phyloP scores from a whole-genome alignment of 345 rosid species.

The Balakata baccata region DNA sequence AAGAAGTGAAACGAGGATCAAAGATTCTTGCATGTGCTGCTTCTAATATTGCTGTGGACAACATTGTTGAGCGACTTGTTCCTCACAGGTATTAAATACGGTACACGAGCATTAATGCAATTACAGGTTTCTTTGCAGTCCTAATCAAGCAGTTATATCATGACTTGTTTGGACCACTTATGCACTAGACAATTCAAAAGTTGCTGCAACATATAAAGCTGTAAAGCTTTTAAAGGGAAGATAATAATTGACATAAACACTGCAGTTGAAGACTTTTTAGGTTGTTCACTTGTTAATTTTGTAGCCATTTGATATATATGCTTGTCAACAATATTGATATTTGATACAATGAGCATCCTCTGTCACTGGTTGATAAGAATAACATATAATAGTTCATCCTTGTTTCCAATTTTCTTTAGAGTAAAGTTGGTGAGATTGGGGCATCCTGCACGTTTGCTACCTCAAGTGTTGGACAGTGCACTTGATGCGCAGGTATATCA shows the following conservation, averaged over 20 bases:
- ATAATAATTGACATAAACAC: not conserved
- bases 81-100: conserved; percentile 56
- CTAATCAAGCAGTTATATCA: not conserved
- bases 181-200: not conserved
- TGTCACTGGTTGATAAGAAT: not conserved
- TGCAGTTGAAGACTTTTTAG: not conserved
- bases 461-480: conserved; percentile 91
- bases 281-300: not conserved
- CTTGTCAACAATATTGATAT: not conserved
- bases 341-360: not conserved
- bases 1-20: conserved; percentile 93
- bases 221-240: not conserved
- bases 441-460: conserved; percentile 92
- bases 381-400: not conserved
- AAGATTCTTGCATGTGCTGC: conserved; percentile 98
- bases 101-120: not conserved
- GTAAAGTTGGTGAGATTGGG: conserved; percentile 91
- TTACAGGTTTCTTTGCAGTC: not conserved
- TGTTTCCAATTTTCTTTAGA: conserved; percentile 25
- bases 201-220: not conserved
- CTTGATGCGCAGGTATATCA: conserved; percentile 74
- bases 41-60: conserved; percentile 97
- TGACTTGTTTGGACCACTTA: not conserved
- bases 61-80: conserved; percentile 92
- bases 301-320: not conserved